Evolutionary conservation across 2,329 filamentous ascomycete genomes (phyloP).

Genomic region (Monilinia polystroma): DNA sequence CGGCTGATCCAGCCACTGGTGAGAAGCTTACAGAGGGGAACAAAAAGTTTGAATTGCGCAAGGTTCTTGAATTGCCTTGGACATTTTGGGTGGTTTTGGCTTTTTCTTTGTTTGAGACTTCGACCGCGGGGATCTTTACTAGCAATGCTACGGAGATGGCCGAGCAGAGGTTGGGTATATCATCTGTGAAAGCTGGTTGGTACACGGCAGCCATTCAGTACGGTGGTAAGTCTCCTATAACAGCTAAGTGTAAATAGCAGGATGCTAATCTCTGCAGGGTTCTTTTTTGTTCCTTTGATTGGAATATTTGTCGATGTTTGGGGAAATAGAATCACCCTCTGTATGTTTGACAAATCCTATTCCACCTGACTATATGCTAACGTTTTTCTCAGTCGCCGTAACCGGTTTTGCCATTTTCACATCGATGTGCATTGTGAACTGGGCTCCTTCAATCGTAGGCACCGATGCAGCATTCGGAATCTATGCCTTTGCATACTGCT

Average conservation of each 20-base stretch:
- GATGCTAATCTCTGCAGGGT: constrained; percentile 40
- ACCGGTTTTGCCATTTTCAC: constrained; percentile 53
- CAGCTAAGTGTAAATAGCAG: neutral
- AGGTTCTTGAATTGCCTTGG: constrained; percentile 59
- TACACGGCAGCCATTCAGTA: constrained; percentile 59
- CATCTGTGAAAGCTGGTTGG: constrained; percentile 57
- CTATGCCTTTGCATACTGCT: constrained; percentile 54
- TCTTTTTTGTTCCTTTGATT: constrained; percentile 58
- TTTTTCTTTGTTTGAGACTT: constrained; percentile 60
- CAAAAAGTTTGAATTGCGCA: constrained; percentile 55
- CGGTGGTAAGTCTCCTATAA: constrained; percentile 39
- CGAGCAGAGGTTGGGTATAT: constrained; percentile 57
- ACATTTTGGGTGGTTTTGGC: constrained; percentile 55
- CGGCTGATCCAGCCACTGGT: constrained; percentile 54
- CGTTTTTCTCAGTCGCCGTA: constrained; percentile 38
- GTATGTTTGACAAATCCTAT: constrained; percentile 36
- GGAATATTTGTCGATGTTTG: constrained; percentile 47
- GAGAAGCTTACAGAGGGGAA: constrained; percentile 60
- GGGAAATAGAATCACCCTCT: constrained; percentile 51
- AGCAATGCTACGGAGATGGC: constrained; percentile 62
- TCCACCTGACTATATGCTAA: neutral
- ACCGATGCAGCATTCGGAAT: constrained; percentile 60
- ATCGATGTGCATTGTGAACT: constrained; percentile 55
- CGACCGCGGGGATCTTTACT: constrained; percentile 53
- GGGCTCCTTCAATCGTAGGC: constrained; percentile 49